Base-by-base conservation (phyloP, 108 stramenopile genomes). In the Mediolabrus comicus region DNA sequence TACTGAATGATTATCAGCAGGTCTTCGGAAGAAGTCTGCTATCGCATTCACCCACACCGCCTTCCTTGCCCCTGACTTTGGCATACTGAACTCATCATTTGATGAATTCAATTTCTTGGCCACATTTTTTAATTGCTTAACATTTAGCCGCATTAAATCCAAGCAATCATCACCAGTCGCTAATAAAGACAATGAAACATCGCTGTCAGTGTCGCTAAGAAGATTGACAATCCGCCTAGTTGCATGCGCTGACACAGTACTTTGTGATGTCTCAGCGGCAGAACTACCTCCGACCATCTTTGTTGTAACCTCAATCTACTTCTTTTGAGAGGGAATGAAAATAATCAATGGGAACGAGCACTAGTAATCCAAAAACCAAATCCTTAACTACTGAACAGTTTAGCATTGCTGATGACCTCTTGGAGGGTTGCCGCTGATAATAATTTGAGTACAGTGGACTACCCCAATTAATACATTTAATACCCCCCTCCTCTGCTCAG, bases 61-160 rank as follows among this genome's bases (percentile, higher is more conserved):
- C 30, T 74, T 74, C 19, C 62, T 74, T 14, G 73, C 58, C 0
- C 60, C 59, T 30, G 68, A 70, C 54, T 62, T 69, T 4, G 73
- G 73, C 25, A 53, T 31, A 28, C 12, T 62, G 22, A 62, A 62
- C 14, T 7, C 41, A 13, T 38, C 39, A 22, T 49, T 22, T 22
- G 22, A 4, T 8, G 22, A 9, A 6, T 22, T 49, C 46, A 49
- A 6, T 3, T 17, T 1, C 22, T 22, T 49, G 19, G 46, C 14
- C 19, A 49, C 46, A 22, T 17, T 22, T 49, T 49, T 49, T 22
- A 49, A 24, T 22, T 49, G 46, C 6, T 22, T 49, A 0, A 49
- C 1, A 5, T 49, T 49, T 1, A 49, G 46, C 46, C 46, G 46
- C 22, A 22, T 49, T 22, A 49, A n/a, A 49, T 49, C 46, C 22